Percentiles rank a stretch among this genome's conserved stretches.
phyloP scores from a whole-genome alignment of 2,329 filamentous ascomycete species.

The Alternaria tenuissima region DNA sequence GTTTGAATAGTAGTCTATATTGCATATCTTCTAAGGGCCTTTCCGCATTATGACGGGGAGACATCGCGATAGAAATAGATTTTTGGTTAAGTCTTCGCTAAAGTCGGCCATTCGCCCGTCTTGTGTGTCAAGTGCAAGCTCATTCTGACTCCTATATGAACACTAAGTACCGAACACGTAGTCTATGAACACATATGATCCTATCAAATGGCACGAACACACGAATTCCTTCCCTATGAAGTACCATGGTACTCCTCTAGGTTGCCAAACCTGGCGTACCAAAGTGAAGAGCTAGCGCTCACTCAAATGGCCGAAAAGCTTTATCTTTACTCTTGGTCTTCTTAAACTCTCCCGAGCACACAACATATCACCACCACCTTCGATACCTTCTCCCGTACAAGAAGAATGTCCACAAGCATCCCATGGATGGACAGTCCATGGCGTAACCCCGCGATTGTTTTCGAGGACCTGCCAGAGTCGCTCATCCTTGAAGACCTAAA shows the following conservation, averaged over 20 bases:
- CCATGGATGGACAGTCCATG: conserved; percentile 17
- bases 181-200: no score
- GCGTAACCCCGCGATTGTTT: conserved; percentile 15
- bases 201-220: background rate
- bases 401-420: background rate
- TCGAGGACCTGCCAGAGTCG: conserved; percentile 11
- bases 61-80: no score
- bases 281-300: conserved; percentile 11
- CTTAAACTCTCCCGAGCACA: conserved; percentile 14
- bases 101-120: no score
- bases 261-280: conserved; percentile 12
- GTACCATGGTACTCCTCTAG: conserved; percentile 12
- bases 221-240: background rate
- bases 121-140: no score
- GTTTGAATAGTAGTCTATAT: no score
- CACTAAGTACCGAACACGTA: no score
- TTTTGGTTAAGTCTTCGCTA: no score
- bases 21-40: no score
- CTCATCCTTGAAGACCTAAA: conserved; percentile 21
- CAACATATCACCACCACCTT: conserved; percentile 5
- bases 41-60: no score
- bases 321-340: conserved; percentile 9
- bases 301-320: conserved; percentile 7
- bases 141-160: no score
- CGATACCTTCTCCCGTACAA: conserved; percentile 7